Base-by-base conservation (phyloP, 2,329 filamentous ascomycete genomes). In the Verticillium tricorpus region DNA sequence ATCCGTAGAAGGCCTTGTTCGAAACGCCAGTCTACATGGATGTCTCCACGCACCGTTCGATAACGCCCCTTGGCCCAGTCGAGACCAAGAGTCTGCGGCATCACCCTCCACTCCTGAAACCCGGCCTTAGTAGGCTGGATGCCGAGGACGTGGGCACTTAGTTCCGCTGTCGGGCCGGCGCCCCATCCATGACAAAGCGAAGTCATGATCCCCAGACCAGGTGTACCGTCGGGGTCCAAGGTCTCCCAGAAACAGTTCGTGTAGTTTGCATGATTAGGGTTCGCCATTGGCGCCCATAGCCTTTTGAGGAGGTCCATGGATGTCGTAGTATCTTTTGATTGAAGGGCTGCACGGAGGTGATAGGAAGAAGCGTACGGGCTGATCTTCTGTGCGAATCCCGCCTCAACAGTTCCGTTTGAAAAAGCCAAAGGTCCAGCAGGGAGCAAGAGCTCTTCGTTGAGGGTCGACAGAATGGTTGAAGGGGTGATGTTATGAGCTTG, bases 111-210 rank as follows among this genome's bases (percentile, higher is more conserved):
- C n/a, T 58, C 39, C n/a, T 37, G 28, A 37, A 64, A 73, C 0
- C 71, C 70, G 3, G 71, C 66, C 0, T 9, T 59, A 2, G 62
- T 59, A 1, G 70, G 63, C 56, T 60, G 60, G 3, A 68, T 61
- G 8, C 72, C 71, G 2, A 76, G 65, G 8, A 74, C 70, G 61
- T 69, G 67, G 2, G 59, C 63, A 56, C 64, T 71, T 28, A 75
- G 61, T 39, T 75, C 72, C 39, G 70, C 71, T 2, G 72, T 74
- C 1, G 73, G 72, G 1, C 70, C 73, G 0, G 73, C 67, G 1
- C 67, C 65, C 73, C 73, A 75, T 1, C 69, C 73, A 57, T 75
- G 73, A 40, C 73, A 75, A 0, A 75, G 61, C 19, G 69, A 72
- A 2, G 73, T 76, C 1, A 35, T 25, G 8, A 64, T 3, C 0